phyloP scores from a whole-genome alignment of 2,329 filamentous ascomycete species.

The Fonsecaea monophora region DNA sequence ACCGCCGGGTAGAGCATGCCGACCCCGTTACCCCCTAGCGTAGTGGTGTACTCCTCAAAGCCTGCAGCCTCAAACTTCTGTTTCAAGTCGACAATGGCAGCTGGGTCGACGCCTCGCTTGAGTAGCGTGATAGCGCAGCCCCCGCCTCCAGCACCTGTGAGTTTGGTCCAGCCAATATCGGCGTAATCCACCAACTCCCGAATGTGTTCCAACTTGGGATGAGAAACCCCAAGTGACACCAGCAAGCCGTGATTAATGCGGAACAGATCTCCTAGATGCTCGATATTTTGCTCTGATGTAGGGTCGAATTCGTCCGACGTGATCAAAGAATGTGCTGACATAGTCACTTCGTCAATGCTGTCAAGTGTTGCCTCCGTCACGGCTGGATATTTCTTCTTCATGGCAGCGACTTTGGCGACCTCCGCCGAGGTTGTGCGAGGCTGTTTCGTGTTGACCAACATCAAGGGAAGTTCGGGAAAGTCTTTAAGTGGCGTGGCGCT shows the following conservation, averaged over 20 bases:
- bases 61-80: constrained; percentile 71
- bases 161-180: constrained; percentile 93
- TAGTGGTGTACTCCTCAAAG: constrained; percentile 86
- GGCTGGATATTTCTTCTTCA: constrained; percentile 74
- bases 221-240: constrained; percentile 89
- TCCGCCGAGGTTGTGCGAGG: constrained; percentile 83
- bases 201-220: constrained; percentile 89
- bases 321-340: constrained; percentile 63
- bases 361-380: constrained; percentile 83
- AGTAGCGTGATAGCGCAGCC: constrained; percentile 94
- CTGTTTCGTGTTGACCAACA: constrained; percentile 88
- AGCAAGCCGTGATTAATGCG: constrained; percentile 92
- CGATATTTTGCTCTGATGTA: constrained; percentile 67
- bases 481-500: constrained; percentile 77
- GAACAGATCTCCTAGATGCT: constrained; percentile 83
- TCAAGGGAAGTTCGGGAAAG: constrained; percentile 88
- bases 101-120: constrained; percentile 66
- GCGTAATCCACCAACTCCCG: constrained; percentile 89
- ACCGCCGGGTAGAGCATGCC: constrained; percentile 94
- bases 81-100: constrained; percentile 69
- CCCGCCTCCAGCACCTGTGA: constrained; percentile 93
- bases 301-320: constrained; percentile 71
- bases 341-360: constrained; percentile 73
- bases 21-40: constrained; percentile 88
- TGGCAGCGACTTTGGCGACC: constrained; percentile 80